A percentile compares a stretch with the other conserved stretches of the same genome.
These are phyloP conservation scores for Ziziphus jujuba DNA, from an alignment of 306 rosid species.

Conservation along the genomic window DNA sequence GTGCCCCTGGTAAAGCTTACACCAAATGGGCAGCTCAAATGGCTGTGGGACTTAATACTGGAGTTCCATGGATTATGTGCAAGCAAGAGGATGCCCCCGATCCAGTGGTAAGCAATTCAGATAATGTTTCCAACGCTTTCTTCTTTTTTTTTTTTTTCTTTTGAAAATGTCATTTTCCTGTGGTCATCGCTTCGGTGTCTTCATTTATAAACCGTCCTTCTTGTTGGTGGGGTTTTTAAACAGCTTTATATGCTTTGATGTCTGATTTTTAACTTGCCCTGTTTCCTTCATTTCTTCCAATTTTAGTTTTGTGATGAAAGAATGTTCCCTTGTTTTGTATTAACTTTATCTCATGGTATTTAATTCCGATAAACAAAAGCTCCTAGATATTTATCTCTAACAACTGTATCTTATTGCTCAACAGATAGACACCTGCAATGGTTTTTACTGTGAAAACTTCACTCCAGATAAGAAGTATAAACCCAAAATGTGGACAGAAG, in stretches of 20 bases:
- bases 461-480: conserved; percentile 65
- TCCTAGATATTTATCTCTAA: conserved; percentile 5
- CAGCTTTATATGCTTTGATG: conserved; percentile 9
- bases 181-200: conserved; percentile 15
- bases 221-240: conserved; percentile 46
- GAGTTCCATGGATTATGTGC: conserved; percentile 99
- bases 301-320: conserved; percentile 3
- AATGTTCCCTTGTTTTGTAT: not conserved
- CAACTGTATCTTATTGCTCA: conserved; percentile 12
- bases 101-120: conserved; percentile 59
- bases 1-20: conserved; percentile 86
- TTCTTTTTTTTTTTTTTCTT: not conserved
- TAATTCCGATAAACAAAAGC: conserved; percentile 1
- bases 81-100: conserved; percentile 98
- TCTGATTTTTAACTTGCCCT: not conserved
- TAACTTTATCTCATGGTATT: not conserved
- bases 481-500: conserved; percentile 98
- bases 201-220: conserved; percentile 19
- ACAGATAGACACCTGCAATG: conserved; percentile 94
- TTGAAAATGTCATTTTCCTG: conserved; percentile 20
- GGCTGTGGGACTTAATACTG: conserved; percentile 85
- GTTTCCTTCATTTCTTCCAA: conserved; percentile 13
- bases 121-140: not conserved
- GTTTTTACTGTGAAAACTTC: conserved; percentile 80
- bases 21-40: conserved; percentile 87